These are phyloP conservation scores for Globisporangium abappressorium DNA, from an alignment of 352 stramenopile species.

Conservation along the genomic window DNA sequence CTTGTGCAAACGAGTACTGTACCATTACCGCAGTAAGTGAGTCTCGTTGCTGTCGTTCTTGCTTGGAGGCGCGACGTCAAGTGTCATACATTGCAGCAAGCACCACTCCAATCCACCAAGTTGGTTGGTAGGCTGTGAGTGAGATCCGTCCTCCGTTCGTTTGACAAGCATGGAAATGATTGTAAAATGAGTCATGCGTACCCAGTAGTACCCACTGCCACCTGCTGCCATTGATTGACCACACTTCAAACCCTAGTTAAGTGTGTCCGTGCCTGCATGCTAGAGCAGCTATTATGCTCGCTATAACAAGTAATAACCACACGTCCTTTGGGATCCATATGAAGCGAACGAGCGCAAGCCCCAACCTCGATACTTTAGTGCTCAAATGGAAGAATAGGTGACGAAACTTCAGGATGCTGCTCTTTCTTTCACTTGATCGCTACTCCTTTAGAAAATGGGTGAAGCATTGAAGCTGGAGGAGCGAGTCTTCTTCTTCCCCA, in stretches of 20 bases:
- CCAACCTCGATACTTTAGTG: not conserved
- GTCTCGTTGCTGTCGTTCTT: too few species aligned
- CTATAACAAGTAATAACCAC: not conserved
- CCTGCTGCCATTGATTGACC: not conserved
- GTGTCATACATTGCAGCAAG: too few species aligned
- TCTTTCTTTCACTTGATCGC: not conserved
- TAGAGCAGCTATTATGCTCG: not conserved
- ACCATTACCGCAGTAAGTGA: too few species aligned
- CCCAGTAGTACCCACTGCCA: not conserved
- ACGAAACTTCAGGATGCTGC: too few species aligned
- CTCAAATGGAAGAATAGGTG: not conserved
- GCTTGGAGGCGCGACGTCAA: too few species aligned
- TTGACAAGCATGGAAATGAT: too few species aligned
- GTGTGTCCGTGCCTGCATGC: not conserved
- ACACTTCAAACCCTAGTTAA: not conserved
- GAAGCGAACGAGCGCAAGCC: not conserved
- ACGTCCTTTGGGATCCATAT: not conserved
- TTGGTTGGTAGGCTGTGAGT: too few species aligned
- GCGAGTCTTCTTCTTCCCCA: too few species aligned
- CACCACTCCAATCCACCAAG: too few species aligned
- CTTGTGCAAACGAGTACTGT: too few species aligned
- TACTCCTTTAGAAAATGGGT: not conserved
- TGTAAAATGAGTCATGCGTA: not conserved
- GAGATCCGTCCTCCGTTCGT: too few species aligned
- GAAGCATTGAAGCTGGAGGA: too few species aligned